Evolutionary conservation across 345 rosid species (phyloP).

Genomic region (Turnera subulata): DNA sequence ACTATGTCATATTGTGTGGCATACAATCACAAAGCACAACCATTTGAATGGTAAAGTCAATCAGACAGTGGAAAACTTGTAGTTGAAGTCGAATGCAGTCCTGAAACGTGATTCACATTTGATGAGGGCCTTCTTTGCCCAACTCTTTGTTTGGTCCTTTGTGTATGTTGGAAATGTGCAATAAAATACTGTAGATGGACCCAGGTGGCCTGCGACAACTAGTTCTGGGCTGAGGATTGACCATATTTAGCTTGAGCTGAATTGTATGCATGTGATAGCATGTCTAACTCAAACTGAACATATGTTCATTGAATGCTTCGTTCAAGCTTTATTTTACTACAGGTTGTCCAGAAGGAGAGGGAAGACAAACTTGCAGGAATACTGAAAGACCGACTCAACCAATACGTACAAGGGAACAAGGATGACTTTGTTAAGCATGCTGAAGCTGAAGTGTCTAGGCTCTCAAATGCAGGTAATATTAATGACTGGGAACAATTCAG

Average conservation of each 20-base stretch:
- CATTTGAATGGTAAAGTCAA: neutral
- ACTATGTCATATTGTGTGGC: no score
- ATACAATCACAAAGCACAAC: neutral
- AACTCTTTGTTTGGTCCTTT: neutral
- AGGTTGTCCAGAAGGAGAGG: conserved; percentile 95
- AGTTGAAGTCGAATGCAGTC: neutral
- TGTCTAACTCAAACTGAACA: neutral
- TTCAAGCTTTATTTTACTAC: conserved; percentile 14
- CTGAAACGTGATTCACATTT: neutral
- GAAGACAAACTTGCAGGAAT: conserved; percentile 82
- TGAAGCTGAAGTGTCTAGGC: conserved; percentile 79
- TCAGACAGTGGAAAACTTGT: neutral
- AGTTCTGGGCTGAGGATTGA: no score
- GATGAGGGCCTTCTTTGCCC: no score
- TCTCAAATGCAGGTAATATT: conserved; percentile 74
- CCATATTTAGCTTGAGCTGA: no score
- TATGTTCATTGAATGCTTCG: neutral
- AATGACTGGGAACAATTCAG: no score
- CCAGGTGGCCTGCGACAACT: no score
- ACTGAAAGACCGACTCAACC: conserved; percentile 69
- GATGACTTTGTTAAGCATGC: conserved; percentile 63
- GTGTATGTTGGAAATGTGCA: neutral
- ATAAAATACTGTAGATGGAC: no score
- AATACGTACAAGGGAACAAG: conserved; percentile 66
- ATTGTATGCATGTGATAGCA: no score